Base-by-base conservation (phyloP, 257 asterid genomes). In the Striga asiatica region DNA sequence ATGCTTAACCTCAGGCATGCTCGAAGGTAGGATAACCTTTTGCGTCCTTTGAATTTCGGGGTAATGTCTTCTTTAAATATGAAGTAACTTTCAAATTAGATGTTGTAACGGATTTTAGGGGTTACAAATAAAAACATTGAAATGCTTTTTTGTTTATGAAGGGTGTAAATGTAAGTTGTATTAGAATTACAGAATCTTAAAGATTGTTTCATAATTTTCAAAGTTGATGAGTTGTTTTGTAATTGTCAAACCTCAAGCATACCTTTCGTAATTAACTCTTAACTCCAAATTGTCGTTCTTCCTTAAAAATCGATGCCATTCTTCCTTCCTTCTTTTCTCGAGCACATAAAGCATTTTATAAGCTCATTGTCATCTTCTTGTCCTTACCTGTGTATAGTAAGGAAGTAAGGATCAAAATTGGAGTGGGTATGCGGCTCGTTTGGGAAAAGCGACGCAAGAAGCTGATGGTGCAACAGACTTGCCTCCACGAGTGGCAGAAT, bases 401-500 rank as follows among this genome's bases (percentile, higher is more conserved):
- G 35, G 97, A 84, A 69, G 88, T 94, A 14, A 88, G 69, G 75
- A 19, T 71, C 17, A 88, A 82, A 71, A 92, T 92, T 39, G 98
- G 89, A 43, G 78, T 59, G 35, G 88, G 95, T 18, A 94, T 92
- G 25, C 81, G 97, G 27, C 74, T 80, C 2, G 95, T 91, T 34
- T 92, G 98, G 98, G 86, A 88, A 70, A 92, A 58, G 60, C 94
- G 97, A 13, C 89, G 89, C 12, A 66, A 75, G 78, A 77, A 52
- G 65, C 55, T 82, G 69, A 65, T 29, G 80, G 61, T 88, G 72
- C 98, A 92, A 76, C 94, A 92, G 50, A 77, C 81, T 58, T 88
- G 97, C 70, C 74, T 41, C 68, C 58, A 70, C 23, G 93, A 84
- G 55, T 92, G 95, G 97, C 85, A 82, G 69, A 74, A 92, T 66